These are phyloP conservation scores for Gautieria morchelliformis DNA, from an alignment of 768 basidiomycete species.

Conservation along the genomic window DNA sequence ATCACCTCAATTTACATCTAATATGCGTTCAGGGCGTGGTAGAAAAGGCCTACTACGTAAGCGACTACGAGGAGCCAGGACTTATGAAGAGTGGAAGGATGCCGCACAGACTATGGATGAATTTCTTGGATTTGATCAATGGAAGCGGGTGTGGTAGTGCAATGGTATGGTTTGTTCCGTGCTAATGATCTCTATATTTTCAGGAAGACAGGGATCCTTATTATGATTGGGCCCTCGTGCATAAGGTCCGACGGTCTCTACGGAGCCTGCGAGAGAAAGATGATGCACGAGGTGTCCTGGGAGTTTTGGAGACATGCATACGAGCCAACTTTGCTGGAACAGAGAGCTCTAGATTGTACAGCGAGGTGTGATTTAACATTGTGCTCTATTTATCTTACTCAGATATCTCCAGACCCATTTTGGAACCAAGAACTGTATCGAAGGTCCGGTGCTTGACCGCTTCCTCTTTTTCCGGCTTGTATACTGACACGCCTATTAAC, in stretches of 20 bases:
- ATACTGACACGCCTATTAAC: neutral
- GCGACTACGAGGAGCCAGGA: constrained; percentile 61
- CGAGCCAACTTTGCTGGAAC: constrained; percentile 89
- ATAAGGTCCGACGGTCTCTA: constrained; percentile 67
- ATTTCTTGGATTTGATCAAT: constrained; percentile 77
- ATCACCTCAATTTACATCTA: neutral
- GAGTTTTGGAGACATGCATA: constrained; percentile 85
- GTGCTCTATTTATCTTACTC: constrained; percentile 11
- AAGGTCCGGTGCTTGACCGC: constrained; percentile 39
- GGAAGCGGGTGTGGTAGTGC: constrained; percentile 49
- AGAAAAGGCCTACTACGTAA: constrained; percentile 70
- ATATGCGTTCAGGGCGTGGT: constrained; percentile 58
- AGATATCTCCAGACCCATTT: constrained; percentile 62
- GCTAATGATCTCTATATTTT: neutral
- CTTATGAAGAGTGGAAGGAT: constrained; percentile 86
- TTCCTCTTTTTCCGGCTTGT: neutral
- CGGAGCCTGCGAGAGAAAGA: constrained; percentile 59
- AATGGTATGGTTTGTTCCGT: neutral
- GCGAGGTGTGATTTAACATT: constrained; percentile 46
- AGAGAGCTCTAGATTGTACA: constrained; percentile 79
- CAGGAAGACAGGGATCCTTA: constrained; percentile 71
- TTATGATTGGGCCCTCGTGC: constrained; percentile 84
- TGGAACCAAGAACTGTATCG: constrained; percentile 85
- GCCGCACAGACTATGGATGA: constrained; percentile 71
- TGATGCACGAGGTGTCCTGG: constrained; percentile 79